These are phyloP conservation scores for Penicillium sp. DNA, from an alignment of 2,329 filamentous ascomycete species.

Conservation along the genomic window DNA sequence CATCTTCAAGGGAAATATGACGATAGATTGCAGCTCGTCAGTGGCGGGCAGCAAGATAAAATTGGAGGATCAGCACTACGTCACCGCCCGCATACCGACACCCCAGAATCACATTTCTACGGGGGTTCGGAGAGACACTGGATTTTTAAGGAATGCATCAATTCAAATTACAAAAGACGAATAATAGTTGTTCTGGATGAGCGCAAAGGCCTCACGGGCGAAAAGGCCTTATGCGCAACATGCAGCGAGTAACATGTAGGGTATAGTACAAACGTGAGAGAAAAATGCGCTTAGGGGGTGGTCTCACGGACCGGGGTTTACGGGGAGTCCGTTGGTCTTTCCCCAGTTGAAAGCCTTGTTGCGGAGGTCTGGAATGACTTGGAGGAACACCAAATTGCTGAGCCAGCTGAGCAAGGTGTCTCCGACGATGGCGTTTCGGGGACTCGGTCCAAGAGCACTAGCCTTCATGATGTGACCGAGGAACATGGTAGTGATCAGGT, in stretches of 20 bases:
- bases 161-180: constrained; percentile 3
- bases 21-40: not conserved
- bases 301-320: constrained; percentile 7
- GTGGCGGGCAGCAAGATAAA: constrained; percentile 4
- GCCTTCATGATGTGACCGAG: constrained; percentile 71
- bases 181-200: constrained; percentile 6
- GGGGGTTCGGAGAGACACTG: not conserved
- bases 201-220: constrained; percentile 5
- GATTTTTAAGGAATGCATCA: not conserved
- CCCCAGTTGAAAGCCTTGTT: constrained; percentile 58
- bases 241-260: constrained; percentile 17
- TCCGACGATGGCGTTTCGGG: constrained; percentile 52
- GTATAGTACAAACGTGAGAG: constrained; percentile 29
- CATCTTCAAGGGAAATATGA: not conserved
- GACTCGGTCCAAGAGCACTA: constrained; percentile 51
- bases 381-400: constrained; percentile 54
- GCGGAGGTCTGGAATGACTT: constrained; percentile 58
- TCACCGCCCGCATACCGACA: constrained; percentile 20
- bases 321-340: constrained; percentile 51
- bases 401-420: constrained; percentile 58
- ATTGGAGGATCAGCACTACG: constrained; percentile 19
- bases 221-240: constrained; percentile 12
- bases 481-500: constrained; percentile 72
- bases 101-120: not conserved
- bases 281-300: constrained; percentile 2